Conservation (phyloP, 2,329 filamentous ascomycete species). For the Microdochium bolleyi region DNA sequence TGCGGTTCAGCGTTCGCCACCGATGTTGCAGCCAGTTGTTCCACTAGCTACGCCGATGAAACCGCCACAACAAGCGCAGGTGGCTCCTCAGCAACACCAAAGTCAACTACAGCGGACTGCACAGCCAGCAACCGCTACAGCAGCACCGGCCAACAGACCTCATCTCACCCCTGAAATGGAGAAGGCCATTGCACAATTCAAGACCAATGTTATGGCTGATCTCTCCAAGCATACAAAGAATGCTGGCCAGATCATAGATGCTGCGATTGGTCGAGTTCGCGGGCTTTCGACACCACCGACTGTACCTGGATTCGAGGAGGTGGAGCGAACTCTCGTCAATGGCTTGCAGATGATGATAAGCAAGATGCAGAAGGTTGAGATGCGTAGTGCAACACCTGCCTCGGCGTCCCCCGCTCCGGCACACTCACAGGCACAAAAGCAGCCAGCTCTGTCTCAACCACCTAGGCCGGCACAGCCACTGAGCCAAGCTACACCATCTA, state of each 20-base stretch:
- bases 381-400: not conserved
- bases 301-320: constrained; percentile 16
- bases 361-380: constrained; percentile 3
- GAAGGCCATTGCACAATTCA: constrained; percentile 18
- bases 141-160: constrained; percentile 1
- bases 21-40: not conserved
- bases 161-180: constrained; percentile 18
- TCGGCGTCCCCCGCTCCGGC: not conserved
- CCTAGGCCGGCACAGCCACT: not conserved
- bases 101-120: not conserved
- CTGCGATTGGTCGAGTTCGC: constrained; percentile 17
- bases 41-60: not conserved
- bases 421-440: not conserved
- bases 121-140: constrained; percentile 2
- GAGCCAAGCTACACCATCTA: not conserved
- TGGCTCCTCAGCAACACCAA: constrained; percentile 2
- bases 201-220: constrained; percentile 17
- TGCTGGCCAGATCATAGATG: constrained; percentile 19
- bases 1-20: constrained; percentile 4
- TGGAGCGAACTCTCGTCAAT: constrained; percentile 16
- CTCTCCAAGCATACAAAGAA: constrained; percentile 17
- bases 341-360: constrained; percentile 20
- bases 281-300: constrained; percentile 15
- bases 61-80: constrained; percentile 3
- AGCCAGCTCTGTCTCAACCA: not conserved